Evolutionary conservation across 768 basidiomycete genomes (phyloP), one percentile per base, ranked within the genome.

Genomic region (Tricholoma saponaceum): DNA sequence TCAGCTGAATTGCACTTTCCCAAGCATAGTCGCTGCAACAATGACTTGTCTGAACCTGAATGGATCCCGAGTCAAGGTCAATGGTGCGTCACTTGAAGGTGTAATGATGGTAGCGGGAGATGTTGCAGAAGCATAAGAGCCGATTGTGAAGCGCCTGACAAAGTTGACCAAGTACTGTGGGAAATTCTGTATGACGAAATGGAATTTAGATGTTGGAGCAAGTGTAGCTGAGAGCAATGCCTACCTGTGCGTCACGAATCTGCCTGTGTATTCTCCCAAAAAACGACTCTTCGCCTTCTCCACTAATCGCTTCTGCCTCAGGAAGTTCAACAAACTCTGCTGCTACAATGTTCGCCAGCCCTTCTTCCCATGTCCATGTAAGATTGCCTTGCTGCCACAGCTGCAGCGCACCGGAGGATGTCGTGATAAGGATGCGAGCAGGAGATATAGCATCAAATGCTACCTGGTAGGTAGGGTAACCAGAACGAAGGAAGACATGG

Each of bases 1-100:
- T 78, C 89, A 9, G 84, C 81, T 1, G 90, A 88, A 63, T 97
- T 85, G 93, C 0, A 95, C 62, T 64, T 92, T 93, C 2, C 93
- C 92, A 26, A 80, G 76, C 0, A 75, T 62, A 3, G 90, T 92
- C 0, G 85, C 89, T 5, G 76, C 79, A 4, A 96, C 81, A 46
- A 95, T 81, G 26, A 97, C 70, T 67, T 97, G 92, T 35, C 88
- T 80, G 72, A 97, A 92, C 0, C 93, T 93, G 67, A 95, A 96
- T 0, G 85, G 71, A 65, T 95, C 93, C 4, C 91, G 83, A 57
- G 77, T 73, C 0, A 87, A 75, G 14, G 55, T 16, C n/a, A 26
- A 33, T 3, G 59, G 30, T 25, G 57, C 51, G 18, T 32, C n/a
- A 12, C 52, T 33, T 62, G 26, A 59, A 4, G 76, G 63, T 26